Conservation (phyloP, 192 early-diverging fungal species). For the Linnemannia schmuckeri region DNA sequence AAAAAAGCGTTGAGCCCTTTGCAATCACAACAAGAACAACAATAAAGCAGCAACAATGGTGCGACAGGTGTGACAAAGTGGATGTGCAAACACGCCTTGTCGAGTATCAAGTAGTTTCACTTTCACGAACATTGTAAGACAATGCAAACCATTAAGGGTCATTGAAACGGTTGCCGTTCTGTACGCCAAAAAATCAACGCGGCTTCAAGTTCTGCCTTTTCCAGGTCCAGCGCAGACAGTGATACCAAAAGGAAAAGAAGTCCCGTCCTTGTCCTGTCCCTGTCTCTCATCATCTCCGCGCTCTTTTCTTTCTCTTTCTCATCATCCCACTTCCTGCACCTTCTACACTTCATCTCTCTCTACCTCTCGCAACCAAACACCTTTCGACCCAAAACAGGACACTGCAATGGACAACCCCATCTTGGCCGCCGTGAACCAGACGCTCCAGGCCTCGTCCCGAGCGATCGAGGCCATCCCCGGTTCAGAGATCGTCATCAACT, state of each 20-base stretch:
- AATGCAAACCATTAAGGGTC: too few species aligned
- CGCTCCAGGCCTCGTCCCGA: slow-evolving; percentile 55
- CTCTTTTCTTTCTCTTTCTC: not conserved
- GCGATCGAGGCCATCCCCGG: slow-evolving; percentile 73
- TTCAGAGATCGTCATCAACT: slow-evolving; percentile 79
- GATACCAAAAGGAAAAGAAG: not conserved
- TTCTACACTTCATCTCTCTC: not conserved
- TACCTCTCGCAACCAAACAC: not conserved
- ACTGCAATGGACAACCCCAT: slow-evolving; percentile 52
- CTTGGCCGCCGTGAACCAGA: slow-evolving; percentile 60
- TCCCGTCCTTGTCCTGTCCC: slow-evolving; percentile 17
- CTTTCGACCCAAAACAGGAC: not conserved
- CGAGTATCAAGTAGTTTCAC: too few species aligned
- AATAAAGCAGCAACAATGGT: too few species aligned
- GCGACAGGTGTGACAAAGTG: too few species aligned
- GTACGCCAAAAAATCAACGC: not conserved
- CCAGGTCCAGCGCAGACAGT: not conserved
- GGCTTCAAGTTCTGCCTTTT: not conserved
- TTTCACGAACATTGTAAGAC: too few species aligned
- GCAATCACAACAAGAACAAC: too few species aligned
- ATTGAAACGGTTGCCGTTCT: too few species aligned
- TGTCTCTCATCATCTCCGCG: slow-evolving; percentile 25
- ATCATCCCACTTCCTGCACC: not conserved
- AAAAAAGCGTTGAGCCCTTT: too few species aligned
- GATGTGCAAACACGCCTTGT: too few species aligned